Evolutionary conservation across 164 flowering plant species (phyloP), one percentile per base, ranked within the genome.

Genomic region (Tinospora cordifolia): DNA sequence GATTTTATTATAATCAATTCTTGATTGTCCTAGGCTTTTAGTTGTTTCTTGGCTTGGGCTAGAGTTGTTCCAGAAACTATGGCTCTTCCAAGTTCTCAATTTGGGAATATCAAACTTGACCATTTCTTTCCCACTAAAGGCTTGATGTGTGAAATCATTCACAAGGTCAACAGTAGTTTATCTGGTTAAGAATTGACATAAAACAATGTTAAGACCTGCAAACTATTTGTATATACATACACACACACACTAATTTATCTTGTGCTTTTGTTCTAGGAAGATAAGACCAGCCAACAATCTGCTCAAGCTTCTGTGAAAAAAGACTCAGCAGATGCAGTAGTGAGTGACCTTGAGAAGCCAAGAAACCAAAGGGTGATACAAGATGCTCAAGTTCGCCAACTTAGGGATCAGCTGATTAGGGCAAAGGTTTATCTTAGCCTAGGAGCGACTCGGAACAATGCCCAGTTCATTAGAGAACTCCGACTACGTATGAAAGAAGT

Each of bases 391-490:
- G 83, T 88, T 15, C 82, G 84, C 26, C 91, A 83, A 24, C 84
- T 91, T 30, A 91, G 84, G 70, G 97, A 91, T 78, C 97, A 87
- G 80, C 84, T 91, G 34, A 85, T 91, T 47, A 84, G 87, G 75
- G 90, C 82, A 62, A 87, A 66, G 74, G 92, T 90, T 3, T 91
- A 82, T 79, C 85, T 90, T 40, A 82, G 90, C 30, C 88, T 91
- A 22, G 73, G 87, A 27, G 85, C 86, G 11, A 85, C 84, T 21
- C 81, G 85, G 72, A 88, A 77, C 81, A 90, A 90, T 78, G 79
- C 91, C 21, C 90, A 84, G 49, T 82, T 87, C 40, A 75, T 80
- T 10, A 86, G 87, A 79, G 97, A 88, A 81, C 89, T 91, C 22
- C 84, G 92, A 19, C 69, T 77, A 51, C 85, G 93, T 40, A 75